A percentile compares a stretch with the other conserved stretches of the same genome.
These are phyloP conservation scores for Pyrenopolyporus hunteri DNA, from an alignment of 495 filamentous ascomycete genomes.

Conservation along the genomic window DNA sequence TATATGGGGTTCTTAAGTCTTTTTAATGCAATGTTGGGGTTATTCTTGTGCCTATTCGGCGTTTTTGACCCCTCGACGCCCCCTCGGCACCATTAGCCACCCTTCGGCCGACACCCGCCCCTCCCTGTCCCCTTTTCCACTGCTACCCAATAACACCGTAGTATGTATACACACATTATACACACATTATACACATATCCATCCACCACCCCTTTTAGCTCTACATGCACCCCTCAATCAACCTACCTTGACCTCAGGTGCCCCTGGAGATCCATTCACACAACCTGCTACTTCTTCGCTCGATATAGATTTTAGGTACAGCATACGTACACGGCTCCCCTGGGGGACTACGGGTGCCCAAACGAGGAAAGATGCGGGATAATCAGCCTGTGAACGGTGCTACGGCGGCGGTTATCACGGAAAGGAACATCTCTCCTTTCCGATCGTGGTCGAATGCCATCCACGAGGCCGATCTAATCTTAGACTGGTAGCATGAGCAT, in stretches of 20 bases:
- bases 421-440: constrained; percentile 34
- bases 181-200: too few species aligned
- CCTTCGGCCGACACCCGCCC: constrained; percentile 18
- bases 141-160: too few species aligned
- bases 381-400: constrained; percentile 35
- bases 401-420: constrained; percentile 37
- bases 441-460: constrained; percentile 6
- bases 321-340: constrained; percentile 12
- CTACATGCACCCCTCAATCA: constrained; percentile 24
- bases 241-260: neutral
- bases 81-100: constrained; percentile 24
- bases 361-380: constrained; percentile 28
- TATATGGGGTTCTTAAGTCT: constrained; percentile 18
- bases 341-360: constrained; percentile 20
- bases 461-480: constrained; percentile 6
- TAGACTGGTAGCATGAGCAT: constrained; percentile 1
- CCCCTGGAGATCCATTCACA: constrained; percentile 35
- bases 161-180: too few species aligned
- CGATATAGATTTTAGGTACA: constrained; percentile 3
- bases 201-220: too few species aligned
- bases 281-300: constrained; percentile 11
- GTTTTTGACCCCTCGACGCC: constrained; percentile 13
- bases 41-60: constrained; percentile 28
- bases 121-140: neutral
- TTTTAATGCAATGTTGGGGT: constrained; percentile 21